phyloP scores from a whole-genome alignment of 2,329 filamentous ascomycete species.

The Colletotrichum siamense region DNA sequence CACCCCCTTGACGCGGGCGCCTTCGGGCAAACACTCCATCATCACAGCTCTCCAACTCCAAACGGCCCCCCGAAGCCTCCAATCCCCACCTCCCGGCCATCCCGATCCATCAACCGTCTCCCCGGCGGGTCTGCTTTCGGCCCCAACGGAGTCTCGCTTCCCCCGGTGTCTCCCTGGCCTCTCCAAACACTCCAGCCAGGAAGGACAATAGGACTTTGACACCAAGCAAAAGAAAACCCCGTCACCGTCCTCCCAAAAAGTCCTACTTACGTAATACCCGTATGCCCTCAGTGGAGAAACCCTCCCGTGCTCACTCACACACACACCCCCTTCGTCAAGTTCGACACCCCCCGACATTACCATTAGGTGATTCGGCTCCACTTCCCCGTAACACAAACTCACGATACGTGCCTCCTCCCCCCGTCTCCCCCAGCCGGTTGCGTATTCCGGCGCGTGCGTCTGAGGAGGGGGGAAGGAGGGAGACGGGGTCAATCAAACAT shows the following conservation, averaged over 20 bases:
- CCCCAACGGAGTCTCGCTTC: neutral
- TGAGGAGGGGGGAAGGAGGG: neutral
- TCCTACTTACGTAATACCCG: constrained; percentile 17
- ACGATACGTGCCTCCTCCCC: neutral
- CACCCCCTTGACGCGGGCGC: neutral
- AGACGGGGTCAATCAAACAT: neutral
- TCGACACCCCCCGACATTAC: neutral
- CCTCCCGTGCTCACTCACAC: neutral
- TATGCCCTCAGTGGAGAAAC: neutral
- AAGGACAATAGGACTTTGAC: neutral
- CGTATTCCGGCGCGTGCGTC: neutral
- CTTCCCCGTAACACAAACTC: neutral
- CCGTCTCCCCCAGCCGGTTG: neutral
- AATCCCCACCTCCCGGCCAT: neutral
- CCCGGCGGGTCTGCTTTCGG: neutral
- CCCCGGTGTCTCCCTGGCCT: neutral
- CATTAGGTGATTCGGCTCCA: constrained; percentile 2
- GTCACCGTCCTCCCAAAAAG: neutral
- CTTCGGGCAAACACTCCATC: neutral
- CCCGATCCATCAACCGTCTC: neutral
- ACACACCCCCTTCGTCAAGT: neutral
- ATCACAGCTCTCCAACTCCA: neutral
- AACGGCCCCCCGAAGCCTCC: neutral
- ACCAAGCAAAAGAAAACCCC: neutral
- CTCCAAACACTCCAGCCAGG: neutral